phyloP scores from a whole-genome alignment of 345 rosid genomes.

The Murraya paniculata region DNA sequence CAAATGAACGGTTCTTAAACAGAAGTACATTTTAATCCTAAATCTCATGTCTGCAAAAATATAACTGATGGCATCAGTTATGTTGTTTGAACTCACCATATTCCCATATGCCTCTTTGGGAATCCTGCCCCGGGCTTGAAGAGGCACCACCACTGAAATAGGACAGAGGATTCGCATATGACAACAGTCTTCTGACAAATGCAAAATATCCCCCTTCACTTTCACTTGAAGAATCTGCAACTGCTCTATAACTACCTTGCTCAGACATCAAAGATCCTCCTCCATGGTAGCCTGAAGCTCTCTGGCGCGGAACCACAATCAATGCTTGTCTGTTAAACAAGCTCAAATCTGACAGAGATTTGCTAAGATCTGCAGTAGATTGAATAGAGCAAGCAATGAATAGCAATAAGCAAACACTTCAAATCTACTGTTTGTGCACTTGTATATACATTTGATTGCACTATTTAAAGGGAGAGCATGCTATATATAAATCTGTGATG shows the following conservation, averaged over 20 bases:
- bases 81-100: conserved; percentile 34
- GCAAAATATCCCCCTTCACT: conserved; percentile 67
- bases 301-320: conserved; percentile 62
- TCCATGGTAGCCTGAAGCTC: conserved; percentile 33
- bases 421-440: neutral
- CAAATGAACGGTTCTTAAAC: neutral
- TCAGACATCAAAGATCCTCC: conserved; percentile 37
- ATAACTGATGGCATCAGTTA: neutral
- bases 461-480: neutral
- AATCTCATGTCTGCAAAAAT: neutral
- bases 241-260: conserved; percentile 19
- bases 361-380: conserved; percentile 59
- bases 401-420: neutral
- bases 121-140: conserved; percentile 44
- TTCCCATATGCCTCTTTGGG: conserved; percentile 43
- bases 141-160: conserved; percentile 54
- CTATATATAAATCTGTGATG: neutral
- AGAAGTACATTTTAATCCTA: neutral
- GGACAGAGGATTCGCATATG: conserved; percentile 76
- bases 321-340: conserved; percentile 81
- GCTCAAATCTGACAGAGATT: conserved; percentile 66
- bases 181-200: conserved; percentile 45
- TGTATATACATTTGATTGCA: neutral
- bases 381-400: conserved; percentile 1
- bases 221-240: conserved; percentile 30